phyloP scores from a whole-genome alignment of 1,284 basidiomycete genomes.

The Rhizoctonia solani region DNA sequence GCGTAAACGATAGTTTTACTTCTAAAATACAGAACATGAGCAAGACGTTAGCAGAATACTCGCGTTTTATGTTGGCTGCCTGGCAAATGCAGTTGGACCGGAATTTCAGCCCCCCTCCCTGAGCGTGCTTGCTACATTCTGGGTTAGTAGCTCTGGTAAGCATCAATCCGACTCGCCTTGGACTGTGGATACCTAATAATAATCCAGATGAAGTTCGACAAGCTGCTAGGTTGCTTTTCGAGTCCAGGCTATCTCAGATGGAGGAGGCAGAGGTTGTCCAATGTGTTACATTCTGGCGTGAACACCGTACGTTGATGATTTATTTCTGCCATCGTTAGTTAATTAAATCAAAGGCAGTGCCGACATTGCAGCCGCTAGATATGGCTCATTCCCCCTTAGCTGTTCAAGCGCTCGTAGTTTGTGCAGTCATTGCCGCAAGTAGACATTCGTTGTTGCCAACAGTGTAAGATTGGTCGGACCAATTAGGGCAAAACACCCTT shows the following conservation, averaged over 20 bases:
- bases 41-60: slow-evolving; percentile 70
- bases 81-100: slow-evolving; percentile 62
- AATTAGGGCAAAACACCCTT: neutral
- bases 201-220: slow-evolving; percentile 68
- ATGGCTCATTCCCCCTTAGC: slow-evolving; percentile 58
- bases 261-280: slow-evolving; percentile 65
- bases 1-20: neutral
- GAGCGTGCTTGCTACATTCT: slow-evolving; percentile 69
- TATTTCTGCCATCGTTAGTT: neutral
- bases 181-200: neutral
- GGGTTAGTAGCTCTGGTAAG: slow-evolving; percentile 75
- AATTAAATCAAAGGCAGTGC: slow-evolving; percentile 56
- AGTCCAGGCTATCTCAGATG: slow-evolving; percentile 67
- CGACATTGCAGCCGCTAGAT: slow-evolving; percentile 59
- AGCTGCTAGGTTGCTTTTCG: slow-evolving; percentile 74
- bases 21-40: slow-evolving; percentile 56
- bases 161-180: neutral
- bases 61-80: slow-evolving; percentile 73
- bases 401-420: slow-evolving; percentile 74
- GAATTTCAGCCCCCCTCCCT: slow-evolving; percentile 69
- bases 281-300: slow-evolving; percentile 70
- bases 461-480: slow-evolving; percentile 52
- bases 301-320: slow-evolving; percentile 55
- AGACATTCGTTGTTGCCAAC: slow-evolving; percentile 78
- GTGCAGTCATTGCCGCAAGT: slow-evolving; percentile 82